These are phyloP conservation scores for Cercospora beticola DNA, from an alignment of 2,329 filamentous ascomycete species.

Conservation along the genomic window DNA sequence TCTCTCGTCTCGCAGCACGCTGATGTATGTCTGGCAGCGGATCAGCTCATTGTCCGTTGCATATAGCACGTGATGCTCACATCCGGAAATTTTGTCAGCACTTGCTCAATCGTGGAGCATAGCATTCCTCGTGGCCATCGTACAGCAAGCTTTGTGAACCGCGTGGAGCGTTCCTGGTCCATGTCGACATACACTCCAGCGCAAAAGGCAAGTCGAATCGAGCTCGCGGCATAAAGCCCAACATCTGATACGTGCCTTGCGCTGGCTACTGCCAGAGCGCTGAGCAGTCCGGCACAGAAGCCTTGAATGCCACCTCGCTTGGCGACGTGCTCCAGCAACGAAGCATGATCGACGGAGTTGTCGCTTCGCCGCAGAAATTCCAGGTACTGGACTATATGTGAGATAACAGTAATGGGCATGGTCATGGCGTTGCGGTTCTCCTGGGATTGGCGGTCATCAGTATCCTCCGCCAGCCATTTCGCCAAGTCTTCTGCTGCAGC, in stretches of 20 bases:
- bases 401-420: slow-evolving; percentile 7
- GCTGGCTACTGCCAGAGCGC: slow-evolving; percentile 11
- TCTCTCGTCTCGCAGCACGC: slow-evolving; percentile 3
- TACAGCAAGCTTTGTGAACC: slow-evolving; percentile 3
- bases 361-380: background rate
- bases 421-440: slow-evolving; percentile 7
- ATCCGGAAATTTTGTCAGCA: background rate
- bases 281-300: slow-evolving; percentile 17
- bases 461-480: background rate
- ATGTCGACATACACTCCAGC: slow-evolving; percentile 69
- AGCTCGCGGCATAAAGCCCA: slow-evolving; percentile 48
- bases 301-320: slow-evolving; percentile 15
- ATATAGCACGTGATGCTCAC: background rate
- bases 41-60: background rate
- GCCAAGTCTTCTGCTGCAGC: background rate
- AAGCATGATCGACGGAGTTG: background rate
- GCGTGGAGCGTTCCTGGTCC: slow-evolving; percentile 2
- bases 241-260: slow-evolving; percentile 66
- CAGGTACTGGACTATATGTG: slow-evolving; percentile 11
- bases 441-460: background rate
- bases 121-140: background rate
- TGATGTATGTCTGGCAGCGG: background rate
- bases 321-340: background rate
- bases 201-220: slow-evolving; percentile 71
- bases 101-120: background rate